Conservation (phyloP, 306 rosid species). For the Medicago ruthenica region DNA sequence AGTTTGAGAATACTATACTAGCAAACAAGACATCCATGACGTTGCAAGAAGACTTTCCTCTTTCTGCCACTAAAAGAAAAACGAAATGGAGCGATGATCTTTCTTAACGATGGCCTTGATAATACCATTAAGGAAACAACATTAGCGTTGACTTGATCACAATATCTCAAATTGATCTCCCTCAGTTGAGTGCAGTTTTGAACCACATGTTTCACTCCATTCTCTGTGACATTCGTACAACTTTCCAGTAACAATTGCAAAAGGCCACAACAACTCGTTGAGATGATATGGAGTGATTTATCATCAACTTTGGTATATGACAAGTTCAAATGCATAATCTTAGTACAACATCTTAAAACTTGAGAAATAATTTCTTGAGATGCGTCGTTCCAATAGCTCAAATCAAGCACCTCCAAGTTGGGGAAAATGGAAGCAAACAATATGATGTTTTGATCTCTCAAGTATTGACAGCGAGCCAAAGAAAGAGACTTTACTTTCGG, state of each 20-base stretch:
- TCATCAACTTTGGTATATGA: no score
- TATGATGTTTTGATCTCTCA: constrained; percentile 42
- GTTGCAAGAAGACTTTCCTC: no score
- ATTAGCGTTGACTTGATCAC: constrained; percentile 45
- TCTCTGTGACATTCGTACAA: constrained; percentile 56
- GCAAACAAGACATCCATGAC: no score
- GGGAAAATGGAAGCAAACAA: constrained; percentile 56
- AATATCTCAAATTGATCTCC: constrained; percentile 59
- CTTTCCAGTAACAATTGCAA: constrained; percentile 45
- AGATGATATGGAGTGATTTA: constrained; percentile 29
- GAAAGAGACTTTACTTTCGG: constrained; percentile 48
- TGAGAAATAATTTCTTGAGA: no score
- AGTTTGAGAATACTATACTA: no score
- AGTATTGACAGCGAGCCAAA: constrained; percentile 45
- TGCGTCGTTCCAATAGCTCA: constrained; percentile 55
- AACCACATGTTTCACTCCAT: constrained; percentile 67
- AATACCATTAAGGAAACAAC: constrained; percentile 55
- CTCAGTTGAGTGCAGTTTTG: constrained; percentile 57
- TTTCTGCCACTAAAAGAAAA: no score
- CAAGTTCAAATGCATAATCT: constrained; percentile 51
- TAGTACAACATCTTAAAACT: no score
- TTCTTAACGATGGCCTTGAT: constrained; percentile 64
- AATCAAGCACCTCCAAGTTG: constrained; percentile 57
- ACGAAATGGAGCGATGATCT: not conserved
- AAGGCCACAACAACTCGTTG: constrained; percentile 57